A percentile compares a stretch with the other conserved stretches of the same genome.
These are phyloP conservation scores for Bimuria novae-zelandiae DNA, from an alignment of 2,329 filamentous ascomycete species.

Conservation along the genomic window DNA sequence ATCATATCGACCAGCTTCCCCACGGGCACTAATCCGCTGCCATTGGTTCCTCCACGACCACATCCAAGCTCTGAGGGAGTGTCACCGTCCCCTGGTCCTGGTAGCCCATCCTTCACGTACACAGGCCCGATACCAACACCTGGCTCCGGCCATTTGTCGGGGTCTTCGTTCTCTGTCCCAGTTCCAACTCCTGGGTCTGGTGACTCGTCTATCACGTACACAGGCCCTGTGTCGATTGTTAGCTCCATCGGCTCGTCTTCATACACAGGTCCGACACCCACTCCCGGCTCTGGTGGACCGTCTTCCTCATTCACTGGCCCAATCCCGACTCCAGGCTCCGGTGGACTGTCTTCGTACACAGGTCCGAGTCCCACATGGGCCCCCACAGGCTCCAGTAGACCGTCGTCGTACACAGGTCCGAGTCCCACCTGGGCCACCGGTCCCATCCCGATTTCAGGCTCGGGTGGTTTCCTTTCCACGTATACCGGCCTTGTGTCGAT, in stretches of 20 bases:
- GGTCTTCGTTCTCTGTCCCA: neutral
- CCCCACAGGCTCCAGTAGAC: neutral
- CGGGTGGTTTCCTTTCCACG: neutral
- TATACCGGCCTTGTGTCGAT: neutral
- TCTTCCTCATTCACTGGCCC: neutral
- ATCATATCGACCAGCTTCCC: neutral
- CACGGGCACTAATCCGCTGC: too few species aligned
- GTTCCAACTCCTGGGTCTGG: neutral
- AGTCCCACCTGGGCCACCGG: too few species aligned
- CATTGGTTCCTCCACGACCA: neutral
- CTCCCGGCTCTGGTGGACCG: neutral
- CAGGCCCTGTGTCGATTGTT: neutral
- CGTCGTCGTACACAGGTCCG: neutral
- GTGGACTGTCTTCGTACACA: neutral
- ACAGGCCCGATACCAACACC: neutral
- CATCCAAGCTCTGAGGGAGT: neutral
- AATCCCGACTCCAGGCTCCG: neutral
- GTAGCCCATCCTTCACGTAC: neutral
- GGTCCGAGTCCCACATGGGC: too few species aligned
- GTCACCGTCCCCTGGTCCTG: neutral
- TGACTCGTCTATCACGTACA: neutral
- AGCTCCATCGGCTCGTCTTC: neutral
- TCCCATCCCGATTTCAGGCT: neutral
- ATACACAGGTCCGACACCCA: neutral
- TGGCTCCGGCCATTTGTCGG: neutral